Percentiles rank a stretch among this genome's conserved stretches.
phyloP scores from a whole-genome alignment of 1,139 yeast species.

The Pichia sp. region DNA sequence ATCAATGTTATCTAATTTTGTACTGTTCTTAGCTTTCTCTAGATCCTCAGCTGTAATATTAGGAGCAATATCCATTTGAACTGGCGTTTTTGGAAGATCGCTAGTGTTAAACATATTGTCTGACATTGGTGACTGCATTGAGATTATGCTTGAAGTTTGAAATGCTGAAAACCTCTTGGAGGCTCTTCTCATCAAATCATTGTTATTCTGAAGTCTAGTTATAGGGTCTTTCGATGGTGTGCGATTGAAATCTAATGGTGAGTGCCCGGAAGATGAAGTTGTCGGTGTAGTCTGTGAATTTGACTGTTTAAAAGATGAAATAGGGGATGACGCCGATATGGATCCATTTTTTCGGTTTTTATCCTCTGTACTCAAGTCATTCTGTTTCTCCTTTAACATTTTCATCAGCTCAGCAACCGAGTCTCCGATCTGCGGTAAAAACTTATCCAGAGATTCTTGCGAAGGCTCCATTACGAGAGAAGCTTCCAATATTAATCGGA shows the following conservation, averaged over 20 bases:
- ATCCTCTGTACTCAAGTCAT: slow-evolving; percentile 26
- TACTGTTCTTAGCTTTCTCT: slow-evolving; percentile 13
- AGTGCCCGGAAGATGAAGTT: slow-evolving; percentile 4
- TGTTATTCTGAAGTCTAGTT: slow-evolving; percentile 72
- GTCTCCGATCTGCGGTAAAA: slow-evolving; percentile 79
- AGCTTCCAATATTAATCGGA: slow-evolving; percentile 75
- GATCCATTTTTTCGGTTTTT: slow-evolving; percentile 1
- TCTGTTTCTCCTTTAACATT: slow-evolving; percentile 76
- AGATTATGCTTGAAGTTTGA: slow-evolving; percentile 44
- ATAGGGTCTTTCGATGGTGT: slow-evolving; percentile 48
- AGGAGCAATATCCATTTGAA: slow-evolving; percentile 21
- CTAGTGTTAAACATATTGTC: slow-evolving; percentile 9
- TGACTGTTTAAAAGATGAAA: slow-evolving; percentile 1
- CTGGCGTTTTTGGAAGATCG: slow-evolving; percentile 19
- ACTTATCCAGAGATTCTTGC: slow-evolving; percentile 73
- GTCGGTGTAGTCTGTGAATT: slow-evolving; percentile 2
- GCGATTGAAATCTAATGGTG: slow-evolving; percentile 11
- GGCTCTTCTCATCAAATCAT: slow-evolving; percentile 82
- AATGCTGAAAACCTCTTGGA: slow-evolving; percentile 90
- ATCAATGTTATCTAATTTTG: slow-evolving; percentile 6
- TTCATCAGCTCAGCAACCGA: slow-evolving; percentile 79
- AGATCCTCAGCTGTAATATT: slow-evolving; percentile 15
- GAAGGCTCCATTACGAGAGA: slow-evolving; percentile 86
- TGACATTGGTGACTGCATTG: slow-evolving; percentile 24
- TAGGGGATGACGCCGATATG: slow-evolving; percentile 6